Conservation (phyloP, 805 yeast genomes). For the Saccharomycopsis schoenii region DNA sequence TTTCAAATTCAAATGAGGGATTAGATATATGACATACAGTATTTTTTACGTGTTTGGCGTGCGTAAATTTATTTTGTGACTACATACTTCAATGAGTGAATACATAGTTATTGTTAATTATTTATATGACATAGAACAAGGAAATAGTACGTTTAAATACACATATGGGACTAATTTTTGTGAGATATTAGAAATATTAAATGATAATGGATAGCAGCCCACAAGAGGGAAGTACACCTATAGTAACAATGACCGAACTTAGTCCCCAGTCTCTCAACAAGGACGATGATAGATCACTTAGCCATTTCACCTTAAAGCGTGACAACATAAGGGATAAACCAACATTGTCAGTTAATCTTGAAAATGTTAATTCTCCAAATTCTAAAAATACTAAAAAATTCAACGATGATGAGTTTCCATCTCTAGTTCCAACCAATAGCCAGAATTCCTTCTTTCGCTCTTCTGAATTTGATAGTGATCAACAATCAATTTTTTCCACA, state of each 20-base stretch:
- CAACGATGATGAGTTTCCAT: background rate
- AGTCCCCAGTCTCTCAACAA: background rate
- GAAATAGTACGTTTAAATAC: background rate
- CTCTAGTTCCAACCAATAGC: background rate
- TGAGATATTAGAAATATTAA: background rate
- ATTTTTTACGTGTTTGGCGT: background rate
- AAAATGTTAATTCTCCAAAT: conserved; percentile 14
- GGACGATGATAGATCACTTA: background rate
- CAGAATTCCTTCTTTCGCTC: background rate
- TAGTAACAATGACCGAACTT: background rate
- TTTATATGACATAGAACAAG: too few relatives aligned
- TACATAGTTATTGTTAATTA: background rate
- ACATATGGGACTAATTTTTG: background rate
- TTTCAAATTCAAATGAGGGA: background rate
- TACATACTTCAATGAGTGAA: background rate
- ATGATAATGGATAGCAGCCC: background rate
- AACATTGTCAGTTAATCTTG: conserved; percentile 11
- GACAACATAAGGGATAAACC: conserved; percentile 9
- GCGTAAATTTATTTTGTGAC: background rate
- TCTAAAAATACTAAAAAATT: background rate
- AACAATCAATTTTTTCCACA: background rate
- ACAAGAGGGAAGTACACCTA: background rate
- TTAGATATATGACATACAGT: background rate
- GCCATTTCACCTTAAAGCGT: background rate
- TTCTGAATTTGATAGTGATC: background rate